Evolutionary conservation across 805 yeast species (phyloP).

Genomic region (Metschnikowia chrysomelidarum): DNA sequence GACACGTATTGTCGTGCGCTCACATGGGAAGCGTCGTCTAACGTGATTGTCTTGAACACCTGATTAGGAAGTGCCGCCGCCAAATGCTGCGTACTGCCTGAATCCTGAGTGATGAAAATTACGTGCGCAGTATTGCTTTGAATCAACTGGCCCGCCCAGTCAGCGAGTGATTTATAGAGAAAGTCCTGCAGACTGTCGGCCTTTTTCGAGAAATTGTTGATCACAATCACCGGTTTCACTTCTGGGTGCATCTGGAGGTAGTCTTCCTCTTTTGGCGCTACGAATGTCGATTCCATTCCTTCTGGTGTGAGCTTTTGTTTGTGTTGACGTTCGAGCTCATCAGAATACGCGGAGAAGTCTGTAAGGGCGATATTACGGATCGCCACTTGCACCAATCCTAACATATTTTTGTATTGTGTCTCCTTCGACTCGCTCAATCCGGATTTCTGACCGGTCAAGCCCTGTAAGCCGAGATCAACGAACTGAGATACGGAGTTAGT

Average conservation of each 20-base stretch:
- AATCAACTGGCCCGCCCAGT: conserved; percentile 82
- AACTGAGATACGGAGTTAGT: conserved; percentile 73
- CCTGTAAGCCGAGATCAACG: conserved; percentile 82
- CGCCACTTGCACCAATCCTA: conserved; percentile 68
- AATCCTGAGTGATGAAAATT: conserved; percentile 80
- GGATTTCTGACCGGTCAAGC: conserved; percentile 90
- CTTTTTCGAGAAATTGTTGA: conserved; percentile 66
- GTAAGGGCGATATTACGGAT: conserved; percentile 57
- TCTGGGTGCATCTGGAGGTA: conserved; percentile 83
- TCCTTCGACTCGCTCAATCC: conserved; percentile 85
- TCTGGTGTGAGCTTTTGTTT: conserved; percentile 12
- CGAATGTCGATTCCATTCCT: conserved; percentile 22
- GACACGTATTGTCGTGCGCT: conserved; percentile 71
- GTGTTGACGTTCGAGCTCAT: conserved; percentile 22
- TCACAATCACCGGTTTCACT: conserved; percentile 79
- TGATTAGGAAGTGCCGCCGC: conserved; percentile 79
- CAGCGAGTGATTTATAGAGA: conserved; percentile 71
- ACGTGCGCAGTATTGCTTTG: conserved; percentile 86
- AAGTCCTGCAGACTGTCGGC: conserved; percentile 53
- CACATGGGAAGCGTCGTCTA: conserved; percentile 76
- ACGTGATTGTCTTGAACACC: conserved; percentile 69
- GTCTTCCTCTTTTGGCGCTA: conserved; percentile 68
- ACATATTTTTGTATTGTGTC: conserved; percentile 75
- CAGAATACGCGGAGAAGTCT: conserved; percentile 31
- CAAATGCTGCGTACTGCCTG: conserved; percentile 68